Base-by-base conservation (phyloP, 495 filamentous ascomycete genomes). In the Talaromyces nanjingensis region DNA sequence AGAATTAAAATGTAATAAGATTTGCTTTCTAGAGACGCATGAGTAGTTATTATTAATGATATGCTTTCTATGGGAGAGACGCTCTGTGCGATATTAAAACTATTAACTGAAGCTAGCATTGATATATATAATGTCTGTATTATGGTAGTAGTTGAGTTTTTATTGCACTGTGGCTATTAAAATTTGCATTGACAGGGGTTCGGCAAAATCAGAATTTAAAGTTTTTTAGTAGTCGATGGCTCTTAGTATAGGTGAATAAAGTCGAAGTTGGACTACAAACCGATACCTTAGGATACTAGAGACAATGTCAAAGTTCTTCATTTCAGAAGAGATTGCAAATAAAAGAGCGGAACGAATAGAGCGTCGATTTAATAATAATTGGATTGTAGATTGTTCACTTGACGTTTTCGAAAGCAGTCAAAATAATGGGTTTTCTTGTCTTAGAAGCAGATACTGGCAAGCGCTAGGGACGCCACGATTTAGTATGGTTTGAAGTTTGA, bases 11-110 rank as follows among this genome's bases (percentile, higher is more conserved):
- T 89, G 69, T 74, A 76, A 24, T 68, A 67, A 59, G 75, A 77
- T 72, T 70, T 76, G 54, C 64, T 87, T 59, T 74, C 75, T 5
- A 70, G 22, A 47, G 79, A 73, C 22, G 74, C 73, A n/a, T 75
- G 76, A 53, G 81, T 88, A n/a, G 73, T 88, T 63, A 78, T 89
- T 4, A 76, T 89, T 54, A 85, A 89, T 70, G 86, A 89, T 75
- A 84, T 87, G 61, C 81, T 88, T 67, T 78, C 85, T 42, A 84
- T 82, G 33, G 86, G 85, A 60, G 65, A 77, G 67, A 88, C 85
- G 61, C 80, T 88, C 69, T 85, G 78, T 72, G 83, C 81, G 52
- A 76, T 86, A 34, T 66, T 89, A 64, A 68, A 79, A 67, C 71
- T 87, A 29, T 71, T 89, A 62, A 52, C 65, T 11, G 62, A 83